These are phyloP conservation scores for Pichia sp. DNA, from an alignment of 1,139 yeast genomes.

Conservation along the genomic window DNA sequence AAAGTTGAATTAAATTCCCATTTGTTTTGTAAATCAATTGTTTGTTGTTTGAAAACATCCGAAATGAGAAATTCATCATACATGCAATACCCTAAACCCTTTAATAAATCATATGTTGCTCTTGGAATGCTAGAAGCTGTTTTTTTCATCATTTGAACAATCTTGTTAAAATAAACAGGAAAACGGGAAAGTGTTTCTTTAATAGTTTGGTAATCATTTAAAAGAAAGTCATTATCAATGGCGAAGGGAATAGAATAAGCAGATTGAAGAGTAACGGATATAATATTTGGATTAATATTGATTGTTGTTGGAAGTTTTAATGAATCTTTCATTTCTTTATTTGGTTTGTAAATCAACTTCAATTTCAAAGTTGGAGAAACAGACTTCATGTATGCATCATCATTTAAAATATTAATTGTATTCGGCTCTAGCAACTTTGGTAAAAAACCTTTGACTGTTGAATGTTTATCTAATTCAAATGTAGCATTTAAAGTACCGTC, in stretches of 20 bases:
- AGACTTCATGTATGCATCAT: neutral
- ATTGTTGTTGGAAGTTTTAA: constrained; percentile 15
- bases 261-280: constrained; percentile 16
- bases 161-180: constrained; percentile 8
- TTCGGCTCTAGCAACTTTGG: constrained; percentile 12
- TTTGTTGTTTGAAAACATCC: constrained; percentile 1
- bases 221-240: constrained; percentile 17
- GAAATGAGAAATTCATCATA: constrained; percentile 4
- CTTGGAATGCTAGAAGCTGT: constrained; percentile 9
- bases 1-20: constrained; percentile 4
- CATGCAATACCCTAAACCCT: constrained; percentile 5
- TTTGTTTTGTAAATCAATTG: neutral
- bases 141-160: constrained; percentile 4
- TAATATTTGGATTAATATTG: constrained; percentile 11
- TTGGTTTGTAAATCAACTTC: constrained; percentile 4
- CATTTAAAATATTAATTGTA: neutral
- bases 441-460: constrained; percentile 11
- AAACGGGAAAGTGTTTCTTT: neutral
- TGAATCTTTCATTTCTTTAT: neutral
- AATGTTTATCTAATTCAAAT: constrained; percentile 3
- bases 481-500: constrained; percentile 12
- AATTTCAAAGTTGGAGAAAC: constrained; percentile 2
- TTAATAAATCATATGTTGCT: neutral
- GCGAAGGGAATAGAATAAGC: constrained; percentile 18
- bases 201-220: constrained; percentile 1